Conservation (phyloP, 176 grass and related monocot genomes). For the Panicum miliaceum region DNA sequence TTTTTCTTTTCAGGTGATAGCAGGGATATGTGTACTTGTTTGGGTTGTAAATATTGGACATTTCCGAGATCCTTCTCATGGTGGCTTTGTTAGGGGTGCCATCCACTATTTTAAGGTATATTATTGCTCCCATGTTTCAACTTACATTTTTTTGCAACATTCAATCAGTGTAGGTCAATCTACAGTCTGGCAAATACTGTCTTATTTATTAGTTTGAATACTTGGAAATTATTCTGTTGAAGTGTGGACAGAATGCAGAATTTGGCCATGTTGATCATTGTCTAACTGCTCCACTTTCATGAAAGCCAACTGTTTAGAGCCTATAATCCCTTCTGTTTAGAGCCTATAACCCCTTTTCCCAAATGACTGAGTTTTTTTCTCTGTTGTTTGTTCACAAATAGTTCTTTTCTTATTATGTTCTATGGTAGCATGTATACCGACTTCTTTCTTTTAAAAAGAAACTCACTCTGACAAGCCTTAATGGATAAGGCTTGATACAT, state of each 20-base stretch:
- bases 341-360: not conserved
- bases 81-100: constrained; percentile 91
- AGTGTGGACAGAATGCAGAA: not conserved
- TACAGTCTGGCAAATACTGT: constrained; percentile 11
- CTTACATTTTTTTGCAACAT: constrained; percentile 20
- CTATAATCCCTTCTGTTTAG: too few species aligned
- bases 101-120: constrained; percentile 99
- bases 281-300: constrained; percentile 21
- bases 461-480: not conserved
- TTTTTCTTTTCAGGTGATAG: constrained; percentile 80
- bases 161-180: constrained; percentile 12
- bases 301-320: too few species aligned
- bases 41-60: constrained; percentile 99
- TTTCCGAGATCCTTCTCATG: constrained; percentile 92
- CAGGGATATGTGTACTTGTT: constrained; percentile 96
- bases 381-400: not conserved
- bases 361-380: not conserved
- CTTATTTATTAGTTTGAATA: constrained; percentile 7
- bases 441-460: constrained; percentile 10
- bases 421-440: constrained; percentile 13
- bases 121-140: constrained; percentile 22
- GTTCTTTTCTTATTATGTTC: constrained; percentile 24
- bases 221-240: constrained; percentile 26
- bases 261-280: not conserved
- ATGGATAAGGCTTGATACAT: not conserved